Evolutionary conservation across 2,329 filamentous ascomycete species (phyloP).

Genomic region (Aspergillus fijiensis): DNA sequence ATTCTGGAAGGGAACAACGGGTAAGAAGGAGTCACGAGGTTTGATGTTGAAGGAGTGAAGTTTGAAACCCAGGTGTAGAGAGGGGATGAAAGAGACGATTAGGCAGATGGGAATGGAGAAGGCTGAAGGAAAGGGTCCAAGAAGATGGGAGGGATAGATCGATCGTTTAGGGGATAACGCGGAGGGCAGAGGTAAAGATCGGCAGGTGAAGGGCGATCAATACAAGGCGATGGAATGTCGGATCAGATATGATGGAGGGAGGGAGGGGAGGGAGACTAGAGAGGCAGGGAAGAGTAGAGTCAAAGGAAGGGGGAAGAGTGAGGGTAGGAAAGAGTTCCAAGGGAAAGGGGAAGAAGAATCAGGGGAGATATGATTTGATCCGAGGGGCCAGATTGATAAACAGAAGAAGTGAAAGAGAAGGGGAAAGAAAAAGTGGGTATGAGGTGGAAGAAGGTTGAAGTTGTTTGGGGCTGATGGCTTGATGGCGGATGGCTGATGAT

Average conservation of each 20-base stretch:
- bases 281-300: not conserved
- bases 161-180: conserved; percentile 5
- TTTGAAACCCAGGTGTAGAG: conserved; percentile 4
- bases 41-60: conserved; percentile 1
- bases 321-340: conserved; percentile 1
- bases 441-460: conserved; percentile 9
- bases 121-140: conserved; percentile 8
- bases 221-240: conserved; percentile 15
- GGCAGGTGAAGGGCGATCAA: conserved; percentile 19
- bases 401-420: conserved; percentile 7
- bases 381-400: conserved; percentile 9
- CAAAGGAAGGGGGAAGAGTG: not conserved
- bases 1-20: conserved; percentile 15
- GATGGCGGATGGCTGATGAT: not conserved
- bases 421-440: conserved; percentile 3
- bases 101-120: conserved; percentile 8
- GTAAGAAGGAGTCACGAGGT: conserved; percentile 9
- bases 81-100: conserved; percentile 7
- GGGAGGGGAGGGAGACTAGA: not conserved
- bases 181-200: conserved; percentile 15
- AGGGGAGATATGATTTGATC: not conserved
- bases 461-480: conserved; percentile 3
- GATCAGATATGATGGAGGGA: conserved; percentile 26
- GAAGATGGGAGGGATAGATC: conserved; percentile 14
- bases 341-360: not conserved